These are phyloP conservation scores for Cercospora brassicicola DNA, from an alignment of 2,329 filamentous ascomycete genomes.

Conservation along the genomic window DNA sequence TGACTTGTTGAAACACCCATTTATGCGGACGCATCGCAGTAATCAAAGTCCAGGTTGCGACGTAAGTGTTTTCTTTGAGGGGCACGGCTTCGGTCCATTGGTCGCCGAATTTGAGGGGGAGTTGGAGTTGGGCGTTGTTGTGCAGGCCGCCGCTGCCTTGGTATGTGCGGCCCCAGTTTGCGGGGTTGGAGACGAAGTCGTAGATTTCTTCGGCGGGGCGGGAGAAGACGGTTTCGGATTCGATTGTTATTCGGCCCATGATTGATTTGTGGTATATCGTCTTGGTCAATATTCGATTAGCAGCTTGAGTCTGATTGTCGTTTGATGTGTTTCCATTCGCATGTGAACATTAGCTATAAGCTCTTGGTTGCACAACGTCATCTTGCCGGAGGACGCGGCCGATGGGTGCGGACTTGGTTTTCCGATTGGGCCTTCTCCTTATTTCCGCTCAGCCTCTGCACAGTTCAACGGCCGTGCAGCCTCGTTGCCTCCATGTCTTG, in stretches of 20 bases:
- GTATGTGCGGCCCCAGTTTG: not conserved
- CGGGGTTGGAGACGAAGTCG: constrained; percentile 8
- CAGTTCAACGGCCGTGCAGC: not conserved
- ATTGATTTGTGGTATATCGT: not conserved
- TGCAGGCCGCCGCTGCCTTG: not conserved
- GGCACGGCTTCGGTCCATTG: not conserved
- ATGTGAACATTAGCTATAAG: not conserved
- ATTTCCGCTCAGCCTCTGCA: not conserved
- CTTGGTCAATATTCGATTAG: not conserved
- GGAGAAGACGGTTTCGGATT: constrained; percentile 3
- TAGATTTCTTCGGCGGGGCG: constrained; percentile 3
- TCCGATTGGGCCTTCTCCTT: not conserved
- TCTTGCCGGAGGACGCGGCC: not conserved
- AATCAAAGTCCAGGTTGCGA: not conserved
- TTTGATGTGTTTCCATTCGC: not conserved
- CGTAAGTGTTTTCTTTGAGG: not conserved
- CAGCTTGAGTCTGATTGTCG: not conserved
- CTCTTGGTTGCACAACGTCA: not conserved
- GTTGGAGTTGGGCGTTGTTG: not conserved
- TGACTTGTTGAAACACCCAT: not conserved
- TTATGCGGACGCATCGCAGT: not conserved
- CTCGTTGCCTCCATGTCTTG: not conserved
- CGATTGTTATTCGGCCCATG: constrained; percentile 5
- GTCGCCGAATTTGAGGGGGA: not conserved
- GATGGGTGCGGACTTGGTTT: not conserved